Conservation (phyloP, 1,284 basidiomycete genomes). For the Moesziomyces antarcticus region DNA sequence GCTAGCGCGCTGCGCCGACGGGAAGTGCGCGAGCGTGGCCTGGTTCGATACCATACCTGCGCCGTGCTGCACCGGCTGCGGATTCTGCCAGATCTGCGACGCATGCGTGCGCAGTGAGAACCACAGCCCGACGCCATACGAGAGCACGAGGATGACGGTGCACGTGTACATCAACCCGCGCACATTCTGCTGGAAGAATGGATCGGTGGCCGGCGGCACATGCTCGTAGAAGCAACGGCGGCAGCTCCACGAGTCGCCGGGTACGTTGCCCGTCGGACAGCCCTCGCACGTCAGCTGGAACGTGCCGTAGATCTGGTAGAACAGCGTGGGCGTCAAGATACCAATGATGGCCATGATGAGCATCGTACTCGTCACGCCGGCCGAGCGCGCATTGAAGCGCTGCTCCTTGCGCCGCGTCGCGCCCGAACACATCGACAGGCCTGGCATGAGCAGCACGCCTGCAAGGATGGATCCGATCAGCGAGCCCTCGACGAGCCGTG, state of each 20-base stretch:
- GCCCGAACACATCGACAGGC: conserved; percentile 94
- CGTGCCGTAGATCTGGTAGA: conserved; percentile 99
- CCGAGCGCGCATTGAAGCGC: conserved; percentile 96
- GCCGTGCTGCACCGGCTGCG: conserved; percentile 63
- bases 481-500: conserved; percentile 93
- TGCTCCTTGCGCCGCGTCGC: conserved; percentile 93
- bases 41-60: conserved; percentile 53
- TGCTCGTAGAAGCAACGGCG: conserved; percentile 94
- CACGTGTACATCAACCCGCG: conserved; percentile 95
- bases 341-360: conserved; percentile 99
- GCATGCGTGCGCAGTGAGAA: conserved; percentile 98
- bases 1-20: conserved; percentile 74
- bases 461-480: conserved; percentile 94
- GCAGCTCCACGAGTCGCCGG: conserved; percentile 77
- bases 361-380: conserved; percentile 99
- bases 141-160: conserved; percentile 86
- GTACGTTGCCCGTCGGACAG: conserved; percentile 74
- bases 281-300: conserved; percentile 93
- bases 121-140: conserved; percentile 96
- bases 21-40: conserved; percentile 40
- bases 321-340: conserved; percentile 91
- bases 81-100: conserved; percentile 98
- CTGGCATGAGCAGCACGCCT: conserved; percentile 96
- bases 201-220: conserved; percentile 88
- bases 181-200: conserved; percentile 95